phyloP scores from a whole-genome alignment of 169 alveolate species.

The Theileria annulata region DNA sequence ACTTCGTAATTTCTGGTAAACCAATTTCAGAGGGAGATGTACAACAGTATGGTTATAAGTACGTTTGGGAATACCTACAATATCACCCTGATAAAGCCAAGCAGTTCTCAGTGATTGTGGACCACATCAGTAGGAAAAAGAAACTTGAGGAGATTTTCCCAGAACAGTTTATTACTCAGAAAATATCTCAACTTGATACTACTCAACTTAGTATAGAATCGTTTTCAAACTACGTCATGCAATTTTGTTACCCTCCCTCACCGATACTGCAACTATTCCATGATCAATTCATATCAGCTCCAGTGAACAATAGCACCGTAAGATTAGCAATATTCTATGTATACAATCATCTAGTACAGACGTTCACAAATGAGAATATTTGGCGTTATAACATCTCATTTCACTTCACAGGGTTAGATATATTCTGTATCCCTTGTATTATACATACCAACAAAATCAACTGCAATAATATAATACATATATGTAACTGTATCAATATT shows the following conservation, averaged over 20 bases:
- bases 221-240: conserved; percentile 30
- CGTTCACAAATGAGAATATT: conserved; percentile 17
- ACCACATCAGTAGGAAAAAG: conserved; percentile 33
- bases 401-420: conserved; percentile 37
- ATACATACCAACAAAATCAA: conserved; percentile 43
- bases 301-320: conserved; percentile 28
- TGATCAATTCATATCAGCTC: conserved; percentile 56
- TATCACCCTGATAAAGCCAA: conserved; percentile 37
- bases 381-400: conserved; percentile 41
- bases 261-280: conserved; percentile 58
- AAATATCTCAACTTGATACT: conserved; percentile 45
- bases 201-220: conserved; percentile 55
- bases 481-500: conserved; percentile 53
- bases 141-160: conserved; percentile 60
- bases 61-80: conserved; percentile 51
- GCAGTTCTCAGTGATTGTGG: conserved; percentile 14
- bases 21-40: neutral
- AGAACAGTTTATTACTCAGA: conserved; percentile 29
- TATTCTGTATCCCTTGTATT: conserved; percentile 64
- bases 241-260: conserved; percentile 61
- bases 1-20: neutral
- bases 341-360: conserved; percentile 62
- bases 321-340: conserved; percentile 66
- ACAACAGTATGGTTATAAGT: conserved; percentile 34
- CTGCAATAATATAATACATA: conserved; percentile 48